These are phyloP conservation scores for Emergomyces orientalis DNA, from an alignment of 2,329 filamentous ascomycete species.

Conservation along the genomic window DNA sequence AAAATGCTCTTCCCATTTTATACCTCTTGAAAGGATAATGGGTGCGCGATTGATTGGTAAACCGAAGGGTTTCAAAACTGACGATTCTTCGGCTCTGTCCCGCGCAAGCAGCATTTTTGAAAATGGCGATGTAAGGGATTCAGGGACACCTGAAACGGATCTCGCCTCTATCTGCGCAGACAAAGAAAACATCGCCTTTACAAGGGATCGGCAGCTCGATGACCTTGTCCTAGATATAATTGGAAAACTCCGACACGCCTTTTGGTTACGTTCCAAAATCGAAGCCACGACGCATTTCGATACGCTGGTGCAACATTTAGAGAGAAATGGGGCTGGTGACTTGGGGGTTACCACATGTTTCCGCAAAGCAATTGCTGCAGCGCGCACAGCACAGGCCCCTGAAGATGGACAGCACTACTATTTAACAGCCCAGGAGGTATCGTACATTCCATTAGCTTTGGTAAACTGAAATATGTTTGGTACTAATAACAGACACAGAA, in stretches of 20 bases:
- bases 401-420: conserved; percentile 28
- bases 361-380: conserved; percentile 17
- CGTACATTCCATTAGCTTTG: not conserved
- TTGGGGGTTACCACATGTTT: conserved; percentile 19
- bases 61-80: not conserved
- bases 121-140: not conserved
- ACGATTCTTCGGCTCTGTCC: not conserved
- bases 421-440: conserved; percentile 11
- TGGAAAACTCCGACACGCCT: conserved; percentile 21
- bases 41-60: conserved; percentile 21
- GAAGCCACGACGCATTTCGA: conserved; percentile 22
- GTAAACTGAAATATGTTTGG: not conserved
- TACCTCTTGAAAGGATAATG: conserved; percentile 10
- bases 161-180: not conserved
- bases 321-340: conserved; percentile 25
- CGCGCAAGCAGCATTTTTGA: not conserved
- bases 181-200: not conserved
- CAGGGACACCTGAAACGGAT: not conserved
- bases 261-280: conserved; percentile 24
- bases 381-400: conserved; percentile 14
- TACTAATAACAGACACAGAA: conserved; percentile 6
- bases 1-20: conserved; percentile 36
- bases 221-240: conserved; percentile 19
- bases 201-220: conserved; percentile 19
- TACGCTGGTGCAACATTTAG: conserved; percentile 22